A percentile compares a stretch with the other conserved stretches of the same genome.
These are phyloP conservation scores for Ceratopteris richardii DNA, from an alignment of 75 land plant genomes.

Conservation along the genomic window DNA sequence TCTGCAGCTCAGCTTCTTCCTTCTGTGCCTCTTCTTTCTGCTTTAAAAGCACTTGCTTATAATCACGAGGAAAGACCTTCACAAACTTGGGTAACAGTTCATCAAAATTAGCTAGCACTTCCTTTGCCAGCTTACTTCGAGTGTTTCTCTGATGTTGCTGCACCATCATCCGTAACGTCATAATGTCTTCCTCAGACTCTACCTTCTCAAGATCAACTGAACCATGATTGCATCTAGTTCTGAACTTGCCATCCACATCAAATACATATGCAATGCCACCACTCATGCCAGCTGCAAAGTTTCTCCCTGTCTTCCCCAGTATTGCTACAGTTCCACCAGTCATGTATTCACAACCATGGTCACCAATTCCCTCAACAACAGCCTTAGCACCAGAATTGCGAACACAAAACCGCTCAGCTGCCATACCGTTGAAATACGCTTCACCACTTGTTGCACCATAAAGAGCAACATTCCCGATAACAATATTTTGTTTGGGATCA, in stretches of 20 bases:
- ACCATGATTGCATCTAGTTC: constrained; percentile 64
- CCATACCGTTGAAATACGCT: constrained; percentile 99
- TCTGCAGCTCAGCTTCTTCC: constrained; percentile 48
- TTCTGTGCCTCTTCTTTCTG: constrained; percentile 46
- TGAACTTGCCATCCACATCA: constrained; percentile 70
- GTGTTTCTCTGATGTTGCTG: constrained; percentile 92
- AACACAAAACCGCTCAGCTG: constrained; percentile 95
- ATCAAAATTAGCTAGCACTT: constrained; percentile 70
- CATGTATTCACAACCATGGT: constrained; percentile 99
- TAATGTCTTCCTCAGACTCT: constrained; percentile 74
- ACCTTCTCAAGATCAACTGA: constrained; percentile 88
- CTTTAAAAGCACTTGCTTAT: constrained; percentile 56
- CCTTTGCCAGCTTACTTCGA: constrained; percentile 61
- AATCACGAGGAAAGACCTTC: constrained; percentile 94
- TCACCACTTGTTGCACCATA: constrained; percentile 97
- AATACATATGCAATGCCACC: constrained; percentile 95
- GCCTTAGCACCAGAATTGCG: constrained; percentile 97
- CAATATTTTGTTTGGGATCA: constrained; percentile 95
- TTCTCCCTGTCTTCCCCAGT: constrained; percentile 92
- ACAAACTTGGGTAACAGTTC: constrained; percentile 72
- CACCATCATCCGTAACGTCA: constrained; percentile 73
- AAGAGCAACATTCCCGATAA: constrained; percentile 96
- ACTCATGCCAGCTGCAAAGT: constrained; percentile 99
- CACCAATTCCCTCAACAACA: constrained; percentile 98
- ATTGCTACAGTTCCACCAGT: constrained; percentile 95